Evolutionary conservation across 305 asterid species (phyloP).

Genomic region (Fraxinus nigra): DNA sequence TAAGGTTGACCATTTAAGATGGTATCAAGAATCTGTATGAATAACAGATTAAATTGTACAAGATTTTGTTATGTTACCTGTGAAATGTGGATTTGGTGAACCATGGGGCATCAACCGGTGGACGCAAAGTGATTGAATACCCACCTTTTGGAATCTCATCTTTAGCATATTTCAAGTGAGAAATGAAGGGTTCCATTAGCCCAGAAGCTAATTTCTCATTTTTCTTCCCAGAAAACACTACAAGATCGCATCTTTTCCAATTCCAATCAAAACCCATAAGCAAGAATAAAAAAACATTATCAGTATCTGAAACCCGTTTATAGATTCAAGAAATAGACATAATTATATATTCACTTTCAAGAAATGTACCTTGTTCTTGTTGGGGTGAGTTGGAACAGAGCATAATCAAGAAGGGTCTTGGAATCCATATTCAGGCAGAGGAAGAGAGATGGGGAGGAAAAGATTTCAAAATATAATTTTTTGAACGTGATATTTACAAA

Average conservation of each 20-base stretch:
- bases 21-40: neutral
- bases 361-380: constrained; percentile 70
- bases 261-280: constrained; percentile 25
- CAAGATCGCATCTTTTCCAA: constrained; percentile 68
- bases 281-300: constrained; percentile 14
- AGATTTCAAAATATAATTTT: neutral
- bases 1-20: neutral
- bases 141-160: constrained; percentile 85
- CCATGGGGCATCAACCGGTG: constrained; percentile 64
- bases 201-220: constrained; percentile 84
- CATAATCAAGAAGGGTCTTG: constrained; percentile 59
- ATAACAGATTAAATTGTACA: neutral
- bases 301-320: constrained; percentile 13
- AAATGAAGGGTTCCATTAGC: constrained; percentile 72
- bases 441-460: constrained; percentile 12
- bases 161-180: constrained; percentile 80
- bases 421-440: constrained; percentile 41
- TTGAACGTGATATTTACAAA: constrained; percentile 42
- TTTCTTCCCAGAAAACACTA: constrained; percentile 68
- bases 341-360: constrained; percentile 1
- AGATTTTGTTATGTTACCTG: constrained; percentile 40
- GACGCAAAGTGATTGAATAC: constrained; percentile 68
- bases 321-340: neutral
- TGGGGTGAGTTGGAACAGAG: constrained; percentile 81
- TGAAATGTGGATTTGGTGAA: constrained; percentile 76